A percentile compares a stretch with the other conserved stretches of the same genome.
Evolutionary conservation across 352 stramenopile species (phyloP).

Genomic region (Phytophthora colocasiae): DNA sequence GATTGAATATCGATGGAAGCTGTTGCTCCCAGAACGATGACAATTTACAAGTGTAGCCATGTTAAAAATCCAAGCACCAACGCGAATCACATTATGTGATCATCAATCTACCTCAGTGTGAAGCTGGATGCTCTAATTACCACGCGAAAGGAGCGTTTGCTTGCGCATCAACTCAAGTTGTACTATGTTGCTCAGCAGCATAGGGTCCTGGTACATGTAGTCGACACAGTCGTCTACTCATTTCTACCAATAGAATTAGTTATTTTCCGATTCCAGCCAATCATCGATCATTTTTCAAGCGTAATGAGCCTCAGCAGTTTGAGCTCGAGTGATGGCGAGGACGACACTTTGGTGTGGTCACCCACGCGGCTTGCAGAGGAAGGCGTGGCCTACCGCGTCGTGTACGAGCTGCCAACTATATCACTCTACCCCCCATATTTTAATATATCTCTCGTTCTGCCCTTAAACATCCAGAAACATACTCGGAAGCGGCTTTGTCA

Average conservation of each 20-base stretch:
- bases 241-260: slow-evolving; percentile 5
- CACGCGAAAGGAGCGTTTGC: no score
- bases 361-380: slow-evolving; percentile 50
- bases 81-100: no score
- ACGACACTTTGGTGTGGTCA: slow-evolving; percentile 41
- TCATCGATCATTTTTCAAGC: slow-evolving; percentile 25
- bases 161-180: no score
- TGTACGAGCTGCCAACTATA: slow-evolving; percentile 42
- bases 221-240: not conserved
- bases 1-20: no score
- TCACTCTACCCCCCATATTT: not conserved
- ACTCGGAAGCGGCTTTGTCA: slow-evolving; percentile 66
- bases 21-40: no score
- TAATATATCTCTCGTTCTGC: slow-evolving; percentile 2
- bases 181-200: no score
- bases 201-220: no score
- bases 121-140: no score
- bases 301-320: slow-evolving; percentile 33
- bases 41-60: slow-evolving; percentile 4
- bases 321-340: slow-evolving; percentile 34
- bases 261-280: slow-evolving; percentile 10
- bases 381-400: slow-evolving; percentile 61
- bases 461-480: slow-evolving; percentile 52
- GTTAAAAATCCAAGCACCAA: not conserved
- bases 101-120: no score